Conservation (phyloP, 1,284 basidiomycete genomes). For the Naganishia sp. region DNA sequence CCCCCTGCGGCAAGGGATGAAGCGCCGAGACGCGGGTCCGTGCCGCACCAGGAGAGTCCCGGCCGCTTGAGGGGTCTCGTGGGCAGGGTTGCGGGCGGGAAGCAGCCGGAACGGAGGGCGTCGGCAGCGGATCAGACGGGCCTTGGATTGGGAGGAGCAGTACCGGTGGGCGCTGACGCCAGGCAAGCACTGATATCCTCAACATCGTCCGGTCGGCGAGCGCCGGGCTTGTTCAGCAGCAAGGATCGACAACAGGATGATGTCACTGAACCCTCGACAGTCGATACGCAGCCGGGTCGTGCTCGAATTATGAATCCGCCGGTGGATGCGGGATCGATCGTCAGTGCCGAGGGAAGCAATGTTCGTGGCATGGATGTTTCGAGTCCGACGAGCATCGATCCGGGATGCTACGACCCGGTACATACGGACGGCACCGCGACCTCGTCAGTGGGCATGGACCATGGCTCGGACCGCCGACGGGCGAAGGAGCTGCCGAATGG, state of each 20-base stretch:
- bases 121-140: not conserved
- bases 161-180: not conserved
- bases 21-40: not conserved
- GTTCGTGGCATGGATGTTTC: not conserved
- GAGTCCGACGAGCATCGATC: conserved; percentile 5
- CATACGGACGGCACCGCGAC: not conserved
- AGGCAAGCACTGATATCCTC: not conserved
- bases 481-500: not conserved
- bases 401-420: not conserved
- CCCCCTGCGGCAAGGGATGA: conserved; percentile 37
- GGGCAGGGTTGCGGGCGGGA: conserved; percentile 3
- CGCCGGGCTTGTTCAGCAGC: conserved; percentile 20
- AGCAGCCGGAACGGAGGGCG: not conserved
- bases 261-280: conserved; percentile 7
- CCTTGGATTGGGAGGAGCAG: not conserved
- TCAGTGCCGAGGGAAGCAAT: not conserved
- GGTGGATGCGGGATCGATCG: conserved; percentile 9
- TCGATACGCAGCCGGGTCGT: not conserved
- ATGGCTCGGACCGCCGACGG: not conserved
- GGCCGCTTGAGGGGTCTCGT: conserved; percentile 8
- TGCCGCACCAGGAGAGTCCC: conserved; percentile 1
- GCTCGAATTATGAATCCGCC: not conserved
- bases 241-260: conserved; percentile 15
- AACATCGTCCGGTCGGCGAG: not conserved
- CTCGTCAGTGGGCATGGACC: not conserved